phyloP scores from a whole-genome alignment of 2,329 filamentous ascomycete genomes.

The Curvularia eragrostidis region DNA sequence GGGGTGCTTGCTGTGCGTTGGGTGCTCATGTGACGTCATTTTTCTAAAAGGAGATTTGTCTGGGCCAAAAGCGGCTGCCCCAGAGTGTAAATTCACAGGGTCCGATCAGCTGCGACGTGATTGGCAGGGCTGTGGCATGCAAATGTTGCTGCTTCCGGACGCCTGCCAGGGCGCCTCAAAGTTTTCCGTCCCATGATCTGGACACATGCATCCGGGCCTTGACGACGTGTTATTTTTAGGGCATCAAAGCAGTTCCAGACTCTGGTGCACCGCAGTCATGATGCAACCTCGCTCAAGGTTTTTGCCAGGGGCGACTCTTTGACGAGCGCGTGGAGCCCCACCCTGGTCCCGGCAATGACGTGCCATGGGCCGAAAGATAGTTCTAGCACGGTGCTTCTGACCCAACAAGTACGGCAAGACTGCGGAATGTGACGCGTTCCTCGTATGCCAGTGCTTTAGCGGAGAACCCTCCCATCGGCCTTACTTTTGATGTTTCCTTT shows the following conservation, averaged over 20 bases:
- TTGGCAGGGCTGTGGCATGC: conserved; percentile 6
- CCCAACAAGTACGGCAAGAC: conserved; percentile 14
- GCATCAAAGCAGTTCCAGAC: conserved; percentile 3
- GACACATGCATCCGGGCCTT: neutral
- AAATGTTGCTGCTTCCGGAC: conserved; percentile 4
- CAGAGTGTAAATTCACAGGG: neutral
- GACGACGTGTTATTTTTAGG: conserved; percentile 11
- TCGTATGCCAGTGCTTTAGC: neutral
- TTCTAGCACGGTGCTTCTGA: conserved; percentile 12
- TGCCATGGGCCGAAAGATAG: conserved; percentile 13
- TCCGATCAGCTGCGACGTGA: neutral
- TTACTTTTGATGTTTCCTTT: neutral
- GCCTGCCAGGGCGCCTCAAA: neutral
- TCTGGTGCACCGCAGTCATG: conserved; percentile 2
- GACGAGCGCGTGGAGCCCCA: conserved; percentile 4
- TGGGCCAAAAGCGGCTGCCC: neutral
- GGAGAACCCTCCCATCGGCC: neutral
- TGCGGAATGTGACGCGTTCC: conserved; percentile 15
- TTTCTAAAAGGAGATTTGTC: neutral
- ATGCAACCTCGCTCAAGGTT: conserved; percentile 2
- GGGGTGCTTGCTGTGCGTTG: too few relatives aligned
- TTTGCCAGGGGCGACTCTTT: conserved; percentile 8
- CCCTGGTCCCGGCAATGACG: conserved; percentile 14
- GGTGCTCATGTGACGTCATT: conserved; percentile 1
- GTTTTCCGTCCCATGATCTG: conserved; percentile 9